phyloP scores from a whole-genome alignment of 2,329 filamentous ascomycete genomes.

The Xylaria arbuscula region DNA sequence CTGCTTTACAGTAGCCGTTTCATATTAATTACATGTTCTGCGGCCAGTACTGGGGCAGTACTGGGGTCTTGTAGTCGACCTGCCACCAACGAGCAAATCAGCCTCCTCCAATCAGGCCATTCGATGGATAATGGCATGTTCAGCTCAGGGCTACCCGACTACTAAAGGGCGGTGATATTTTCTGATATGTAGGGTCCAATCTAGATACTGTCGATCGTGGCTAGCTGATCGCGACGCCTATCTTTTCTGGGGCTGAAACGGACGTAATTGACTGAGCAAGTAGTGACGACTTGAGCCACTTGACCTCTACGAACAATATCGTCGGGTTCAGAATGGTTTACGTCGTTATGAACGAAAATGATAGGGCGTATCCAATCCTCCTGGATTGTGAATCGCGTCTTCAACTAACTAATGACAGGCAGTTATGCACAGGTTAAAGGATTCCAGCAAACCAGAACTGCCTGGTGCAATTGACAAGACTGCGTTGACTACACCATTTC shows the following conservation, averaged over 20 bases:
- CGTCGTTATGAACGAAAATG: no score
- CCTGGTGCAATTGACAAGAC: not conserved
- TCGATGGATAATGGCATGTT: slow-evolving; percentile 10
- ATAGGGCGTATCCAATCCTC: no score
- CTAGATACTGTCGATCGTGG: not conserved
- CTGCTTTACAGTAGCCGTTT: not conserved
- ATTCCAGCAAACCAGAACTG: not conserved
- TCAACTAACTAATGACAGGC: no score
- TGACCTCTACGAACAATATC: no score
- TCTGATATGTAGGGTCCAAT: not conserved
- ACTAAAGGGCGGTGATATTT: not conserved
- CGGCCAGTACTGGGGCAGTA: no score
- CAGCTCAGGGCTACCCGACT: slow-evolving; percentile 18
- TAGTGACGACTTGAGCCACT: not conserved
- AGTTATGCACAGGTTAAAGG: no score
- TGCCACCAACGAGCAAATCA: not conserved
- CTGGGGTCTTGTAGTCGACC: not conserved
- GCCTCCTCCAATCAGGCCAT: not conserved
- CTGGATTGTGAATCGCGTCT: not conserved
- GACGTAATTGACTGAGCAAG: not conserved
- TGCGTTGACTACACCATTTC: not conserved
- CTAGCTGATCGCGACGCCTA: slow-evolving; percentile 10
- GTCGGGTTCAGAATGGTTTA: no score
- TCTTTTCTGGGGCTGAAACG: not conserved
- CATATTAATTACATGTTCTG: not conserved